Evolutionary conservation across 2,329 filamentous ascomycete genomes (phyloP).

Genomic region (Fusarium temperatum): DNA sequence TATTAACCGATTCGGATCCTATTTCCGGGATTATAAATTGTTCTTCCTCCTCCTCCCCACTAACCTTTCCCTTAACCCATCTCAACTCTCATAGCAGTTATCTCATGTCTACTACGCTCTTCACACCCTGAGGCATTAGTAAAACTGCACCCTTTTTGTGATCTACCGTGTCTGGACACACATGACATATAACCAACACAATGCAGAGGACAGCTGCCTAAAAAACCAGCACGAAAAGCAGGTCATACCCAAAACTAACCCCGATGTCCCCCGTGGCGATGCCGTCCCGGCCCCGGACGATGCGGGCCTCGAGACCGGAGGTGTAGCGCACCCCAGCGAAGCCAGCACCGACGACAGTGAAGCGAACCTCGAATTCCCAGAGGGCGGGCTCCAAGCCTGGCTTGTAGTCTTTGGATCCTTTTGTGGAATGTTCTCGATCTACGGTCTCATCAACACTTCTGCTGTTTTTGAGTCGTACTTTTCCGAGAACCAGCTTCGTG

Average conservation of each 20-base stretch:
- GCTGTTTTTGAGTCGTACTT: conserved; percentile 77
- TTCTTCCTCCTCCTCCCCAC: neutral
- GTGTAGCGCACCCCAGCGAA: neutral
- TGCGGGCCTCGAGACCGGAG: conserved; percentile 16
- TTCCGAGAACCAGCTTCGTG: conserved; percentile 73
- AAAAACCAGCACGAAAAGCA: conserved; percentile 38
- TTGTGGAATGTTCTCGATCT: conserved; percentile 69
- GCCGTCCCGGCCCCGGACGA: conserved; percentile 4
- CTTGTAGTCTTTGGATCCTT: conserved; percentile 76
- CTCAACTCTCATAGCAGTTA: neutral
- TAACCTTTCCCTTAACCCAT: neutral
- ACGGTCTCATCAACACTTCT: conserved; percentile 71
- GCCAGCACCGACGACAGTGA: neutral
- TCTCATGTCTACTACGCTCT: neutral
- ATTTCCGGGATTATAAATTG: conserved; percentile 23
- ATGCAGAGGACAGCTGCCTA: conserved; percentile 46
- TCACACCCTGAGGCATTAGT: neutral
- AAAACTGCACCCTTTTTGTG: neutral
- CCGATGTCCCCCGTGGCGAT: neutral
- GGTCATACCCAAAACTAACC: conserved; percentile 19
- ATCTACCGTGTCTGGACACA: conserved; percentile 4
- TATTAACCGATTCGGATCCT: conserved; percentile 22
- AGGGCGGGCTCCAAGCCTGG: conserved; percentile 75
- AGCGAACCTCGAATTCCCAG: conserved; percentile 44
- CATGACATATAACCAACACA: conserved; percentile 26